Conservation (phyloP, 2,329 filamentous ascomycete genomes). For the Aspergillus sp. region DNA sequence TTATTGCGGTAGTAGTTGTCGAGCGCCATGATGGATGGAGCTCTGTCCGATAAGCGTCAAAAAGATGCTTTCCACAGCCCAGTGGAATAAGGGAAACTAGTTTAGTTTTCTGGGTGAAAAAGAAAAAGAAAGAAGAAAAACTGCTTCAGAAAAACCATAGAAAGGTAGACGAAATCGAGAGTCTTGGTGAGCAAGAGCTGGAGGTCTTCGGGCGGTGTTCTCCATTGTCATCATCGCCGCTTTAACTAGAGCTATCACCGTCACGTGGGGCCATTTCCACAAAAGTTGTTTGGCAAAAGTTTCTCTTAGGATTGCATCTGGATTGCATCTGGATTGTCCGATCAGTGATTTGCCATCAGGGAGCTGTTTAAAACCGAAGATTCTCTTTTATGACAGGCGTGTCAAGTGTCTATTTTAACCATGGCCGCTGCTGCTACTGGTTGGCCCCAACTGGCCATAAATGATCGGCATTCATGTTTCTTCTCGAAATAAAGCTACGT, state of each 20-base stretch:
- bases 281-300: neutral
- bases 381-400: neutral
- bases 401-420: neutral
- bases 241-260: neutral
- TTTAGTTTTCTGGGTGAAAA: neutral
- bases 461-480: neutral
- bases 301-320: neutral
- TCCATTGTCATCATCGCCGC: neutral
- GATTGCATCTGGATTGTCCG: neutral
- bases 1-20: conserved; percentile 99
- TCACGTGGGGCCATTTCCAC: neutral
- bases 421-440: neutral
- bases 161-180: neutral
- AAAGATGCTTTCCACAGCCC: neutral
- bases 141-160: neutral
- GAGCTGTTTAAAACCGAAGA: neutral
- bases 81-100: too few relatives aligned
- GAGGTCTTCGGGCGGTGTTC: neutral
- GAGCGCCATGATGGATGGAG: conserved; percentile 75
- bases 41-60: conserved; percentile 18
- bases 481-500: neutral
- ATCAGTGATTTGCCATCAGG: neutral
- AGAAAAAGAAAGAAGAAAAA: neutral
- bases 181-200: neutral
- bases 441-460: neutral